Base-by-base conservation (phyloP, 352 stramenopile species). In the Phytophthora megakarya region DNA sequence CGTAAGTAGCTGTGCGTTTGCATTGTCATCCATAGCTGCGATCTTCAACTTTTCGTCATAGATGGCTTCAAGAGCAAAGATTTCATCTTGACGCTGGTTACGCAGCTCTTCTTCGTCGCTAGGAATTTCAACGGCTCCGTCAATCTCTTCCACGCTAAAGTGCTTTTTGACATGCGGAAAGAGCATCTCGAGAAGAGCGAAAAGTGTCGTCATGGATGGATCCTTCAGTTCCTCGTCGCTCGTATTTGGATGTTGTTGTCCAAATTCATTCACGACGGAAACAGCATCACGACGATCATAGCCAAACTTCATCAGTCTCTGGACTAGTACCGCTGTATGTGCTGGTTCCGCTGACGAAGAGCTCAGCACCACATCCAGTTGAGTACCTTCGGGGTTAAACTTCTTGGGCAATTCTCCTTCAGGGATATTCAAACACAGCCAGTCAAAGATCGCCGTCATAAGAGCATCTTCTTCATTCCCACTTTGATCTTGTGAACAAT, bases 361-460 rank as follows among this genome's bases (percentile, higher is more conserved):
- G 3, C 69, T 68, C 3, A 87, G 51, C 3, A 95, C 78, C 7
- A 96, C 89, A 50, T 97, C 90, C 15, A 97, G 72, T 38, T 97
- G 89, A n/a, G 92, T 97, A 18, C 90, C 90, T 45, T 88, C 71
- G 1, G 91, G 86, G 49, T 94, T 93, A 60, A 97, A 97, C 10
- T 78, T 77, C 65, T 89, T 92, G 5, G 87, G 87, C 6, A 96
- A 61, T 15, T 92, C 85, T 19, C 72, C 64, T 50, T 96, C 87
- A 0, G 84, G 74, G 3, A 94, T 67, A 30, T 96, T 79, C 50
- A 96, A 63, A 56, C 85, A 96, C 18, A 96, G 65, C 87, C 87
- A 96, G 49, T 96, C 86, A 43, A 93, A 71, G 19, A 92, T 60
- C 9, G 51, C 55, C 7, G 66, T 66, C 56, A 77, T 72, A 23